Evolutionary conservation across 2,329 filamentous ascomycete genomes (phyloP).

Genomic region (Fonsecaea pugnacius): DNA sequence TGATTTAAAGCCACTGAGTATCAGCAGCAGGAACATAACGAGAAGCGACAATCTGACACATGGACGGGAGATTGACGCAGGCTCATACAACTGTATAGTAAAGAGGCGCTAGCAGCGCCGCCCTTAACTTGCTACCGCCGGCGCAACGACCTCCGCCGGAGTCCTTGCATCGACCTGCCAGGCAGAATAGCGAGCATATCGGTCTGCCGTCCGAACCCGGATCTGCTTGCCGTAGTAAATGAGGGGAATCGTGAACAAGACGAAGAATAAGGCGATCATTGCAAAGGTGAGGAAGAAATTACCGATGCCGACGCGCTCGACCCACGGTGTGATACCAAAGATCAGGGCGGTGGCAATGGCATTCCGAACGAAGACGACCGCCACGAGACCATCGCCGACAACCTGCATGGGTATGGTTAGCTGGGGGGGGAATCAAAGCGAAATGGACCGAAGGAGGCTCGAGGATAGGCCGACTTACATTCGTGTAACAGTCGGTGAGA

Average conservation of each 20-base stretch:
- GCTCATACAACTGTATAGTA: no score
- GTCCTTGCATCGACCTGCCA: no score
- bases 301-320: slow-evolving; percentile 44
- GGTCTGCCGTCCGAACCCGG: slow-evolving; percentile 40
- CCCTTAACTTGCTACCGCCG: no score
- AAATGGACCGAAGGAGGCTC: neutral
- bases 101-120: no score
- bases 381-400: slow-evolving; percentile 53
- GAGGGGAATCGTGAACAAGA: slow-evolving; percentile 38
- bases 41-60: no score
- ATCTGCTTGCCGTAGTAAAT: slow-evolving; percentile 45
- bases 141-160: no score
- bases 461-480: slow-evolving; percentile 36
- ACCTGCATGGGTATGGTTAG: slow-evolving; percentile 42
- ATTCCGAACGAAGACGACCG: slow-evolving; percentile 52
- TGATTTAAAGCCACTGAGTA: no score
- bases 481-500: slow-evolving; percentile 40
- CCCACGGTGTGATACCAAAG: slow-evolving; percentile 52
- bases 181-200: slow-evolving; percentile 38
- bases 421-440: neutral
- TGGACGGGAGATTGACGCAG: no score
- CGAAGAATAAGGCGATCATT: slow-evolving; percentile 42
- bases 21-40: no score
- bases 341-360: slow-evolving; percentile 50
- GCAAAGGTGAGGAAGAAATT: slow-evolving; percentile 50